Percentiles rank a stretch among this genome's conserved stretches.
Evolutionary conservation across 345 rosid species (phyloP).

Genomic region (Salix dunnii): DNA sequence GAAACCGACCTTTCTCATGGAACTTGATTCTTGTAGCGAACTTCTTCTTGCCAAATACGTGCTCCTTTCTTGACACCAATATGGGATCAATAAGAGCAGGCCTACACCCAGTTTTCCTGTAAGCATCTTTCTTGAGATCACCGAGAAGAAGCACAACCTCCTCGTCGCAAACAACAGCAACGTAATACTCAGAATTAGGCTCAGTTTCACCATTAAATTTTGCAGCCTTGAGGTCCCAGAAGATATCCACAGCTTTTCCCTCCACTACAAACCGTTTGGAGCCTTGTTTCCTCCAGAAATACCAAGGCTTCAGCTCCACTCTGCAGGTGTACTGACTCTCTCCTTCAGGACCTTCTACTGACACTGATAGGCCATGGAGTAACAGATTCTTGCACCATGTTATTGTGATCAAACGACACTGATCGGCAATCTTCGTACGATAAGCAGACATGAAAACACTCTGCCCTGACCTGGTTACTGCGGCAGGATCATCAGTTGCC

Average conservation of each 20-base stretch:
- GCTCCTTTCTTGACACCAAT: slow-evolving; percentile 63
- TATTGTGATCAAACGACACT: slow-evolving; percentile 53
- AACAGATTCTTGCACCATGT: slow-evolving; percentile 66
- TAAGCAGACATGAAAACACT: slow-evolving; percentile 62
- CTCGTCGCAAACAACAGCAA: slow-evolving; percentile 72
- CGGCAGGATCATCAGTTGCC: slow-evolving; percentile 41
- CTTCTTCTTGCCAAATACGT: slow-evolving; percentile 59
- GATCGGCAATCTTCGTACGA: slow-evolving; percentile 53
- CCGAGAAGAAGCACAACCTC: slow-evolving; percentile 82
- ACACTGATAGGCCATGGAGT: slow-evolving; percentile 55
- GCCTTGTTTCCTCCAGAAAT: slow-evolving; percentile 77
- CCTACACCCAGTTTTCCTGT: slow-evolving; percentile 58
- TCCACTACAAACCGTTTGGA: slow-evolving; percentile 46
- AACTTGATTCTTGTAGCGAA: slow-evolving; percentile 50
- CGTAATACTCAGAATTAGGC: slow-evolving; percentile 62
- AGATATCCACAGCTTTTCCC: slow-evolving; percentile 50
- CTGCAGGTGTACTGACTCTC: slow-evolving; percentile 51
- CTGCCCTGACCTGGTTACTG: slow-evolving; percentile 61
- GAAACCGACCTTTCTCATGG: slow-evolving; percentile 45
- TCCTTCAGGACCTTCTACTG: slow-evolving; percentile 46
- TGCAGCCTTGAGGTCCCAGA: slow-evolving; percentile 63
- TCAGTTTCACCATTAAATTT: slow-evolving; percentile 69
- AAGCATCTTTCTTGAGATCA: slow-evolving; percentile 72
- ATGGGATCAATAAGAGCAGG: slow-evolving; percentile 65
- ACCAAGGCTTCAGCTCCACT: slow-evolving; percentile 73